These are phyloP conservation scores for Candida xyloterini DNA, from an alignment of 805 yeast species.

Conservation along the genomic window DNA sequence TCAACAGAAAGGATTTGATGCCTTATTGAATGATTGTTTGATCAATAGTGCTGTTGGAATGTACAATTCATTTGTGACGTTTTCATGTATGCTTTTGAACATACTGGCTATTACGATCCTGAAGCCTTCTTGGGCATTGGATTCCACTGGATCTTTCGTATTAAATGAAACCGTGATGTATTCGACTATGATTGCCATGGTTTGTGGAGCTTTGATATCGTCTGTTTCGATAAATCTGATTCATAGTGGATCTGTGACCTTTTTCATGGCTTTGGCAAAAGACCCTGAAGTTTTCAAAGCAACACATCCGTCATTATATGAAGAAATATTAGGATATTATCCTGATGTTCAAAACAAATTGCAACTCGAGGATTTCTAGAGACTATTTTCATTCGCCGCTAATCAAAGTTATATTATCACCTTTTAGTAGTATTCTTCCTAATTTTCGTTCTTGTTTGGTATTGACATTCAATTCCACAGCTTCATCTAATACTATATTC, in stretches of 20 bases:
- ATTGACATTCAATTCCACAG: constrained; percentile 57
- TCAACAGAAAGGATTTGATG: constrained; percentile 76
- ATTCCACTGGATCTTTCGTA: neutral
- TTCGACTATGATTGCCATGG: constrained; percentile 49
- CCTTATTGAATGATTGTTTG: constrained; percentile 77
- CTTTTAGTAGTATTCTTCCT: constrained; percentile 81
- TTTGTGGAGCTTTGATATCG: constrained; percentile 72
- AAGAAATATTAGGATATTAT: constrained; percentile 25
- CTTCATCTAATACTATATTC: constrained; percentile 69
- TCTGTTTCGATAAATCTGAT: constrained; percentile 67
- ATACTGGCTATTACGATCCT: neutral
- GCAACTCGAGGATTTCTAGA: constrained; percentile 1
- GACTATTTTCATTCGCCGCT: constrained; percentile 28
- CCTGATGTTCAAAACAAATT: constrained; percentile 22
- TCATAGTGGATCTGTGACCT: constrained; percentile 75
- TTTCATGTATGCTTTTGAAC: constrained; percentile 18
- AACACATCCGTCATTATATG: constrained; percentile 57
- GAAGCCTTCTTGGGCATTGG: neutral
- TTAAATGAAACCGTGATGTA: neutral
- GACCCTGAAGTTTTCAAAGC: constrained; percentile 81
- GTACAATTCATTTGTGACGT: constrained; percentile 65
- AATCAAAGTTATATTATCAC: constrained; percentile 88
- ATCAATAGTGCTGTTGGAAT: constrained; percentile 72
- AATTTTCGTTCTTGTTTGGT: constrained; percentile 43
- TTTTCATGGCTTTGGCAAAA: constrained; percentile 78